These are phyloP conservation scores for Cenococcum geophilum DNA, from an alignment of 495 filamentous ascomycete genomes.

Conservation along the genomic window DNA sequence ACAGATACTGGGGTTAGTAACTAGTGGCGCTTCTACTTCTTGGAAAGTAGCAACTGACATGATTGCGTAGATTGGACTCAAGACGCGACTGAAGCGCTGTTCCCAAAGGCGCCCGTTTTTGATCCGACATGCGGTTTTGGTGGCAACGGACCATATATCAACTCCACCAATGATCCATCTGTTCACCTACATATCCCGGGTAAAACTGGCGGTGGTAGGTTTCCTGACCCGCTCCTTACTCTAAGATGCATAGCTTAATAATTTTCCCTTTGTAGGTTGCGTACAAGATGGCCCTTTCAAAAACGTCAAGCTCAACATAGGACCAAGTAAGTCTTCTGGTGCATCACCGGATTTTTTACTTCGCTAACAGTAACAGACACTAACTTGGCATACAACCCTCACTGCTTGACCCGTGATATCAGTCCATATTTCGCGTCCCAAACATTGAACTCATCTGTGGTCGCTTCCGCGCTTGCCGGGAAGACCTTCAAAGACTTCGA, in stretches of 20 bases:
- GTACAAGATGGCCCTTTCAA: conserved; percentile 3
- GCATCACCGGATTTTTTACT: background rate
- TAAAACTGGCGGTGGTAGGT: conserved; percentile 1
- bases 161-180: background rate
- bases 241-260: background rate
- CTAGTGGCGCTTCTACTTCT: background rate
- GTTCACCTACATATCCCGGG: background rate
- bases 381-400: conserved; percentile 5
- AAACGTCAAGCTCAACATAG: background rate
- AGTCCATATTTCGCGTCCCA: conserved; percentile 2
- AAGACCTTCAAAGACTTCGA: conserved; percentile 1
- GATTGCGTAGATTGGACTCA: background rate
- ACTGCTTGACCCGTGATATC: conserved; percentile 5
- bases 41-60: background rate
- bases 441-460: background rate
- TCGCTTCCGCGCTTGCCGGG: background rate
- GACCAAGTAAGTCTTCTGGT: background rate
- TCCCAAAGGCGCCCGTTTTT: background rate
- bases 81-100: background rate
- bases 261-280: background rate
- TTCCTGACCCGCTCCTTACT: background rate
- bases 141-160: conserved; percentile 1
- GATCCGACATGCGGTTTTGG: background rate
- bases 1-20: conserved; percentile 1
- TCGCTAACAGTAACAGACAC: background rate